These are phyloP conservation scores for Syzygium jambos DNA, from an alignment of 345 rosid genomes.

Conservation along the genomic window DNA sequence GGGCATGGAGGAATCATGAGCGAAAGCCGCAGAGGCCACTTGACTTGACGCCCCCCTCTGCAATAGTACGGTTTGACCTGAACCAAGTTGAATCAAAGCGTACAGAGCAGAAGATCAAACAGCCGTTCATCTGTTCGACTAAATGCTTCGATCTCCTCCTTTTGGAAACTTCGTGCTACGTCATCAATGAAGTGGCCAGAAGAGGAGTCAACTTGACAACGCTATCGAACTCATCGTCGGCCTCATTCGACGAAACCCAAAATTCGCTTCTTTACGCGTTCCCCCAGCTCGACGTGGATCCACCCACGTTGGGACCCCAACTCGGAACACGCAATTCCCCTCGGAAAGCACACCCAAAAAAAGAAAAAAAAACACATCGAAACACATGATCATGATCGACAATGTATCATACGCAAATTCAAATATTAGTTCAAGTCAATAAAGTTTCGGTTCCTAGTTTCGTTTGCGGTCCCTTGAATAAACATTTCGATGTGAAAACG, in stretches of 20 bases:
- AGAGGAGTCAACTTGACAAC: background rate
- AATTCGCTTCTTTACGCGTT: background rate
- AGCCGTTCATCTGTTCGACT: background rate
- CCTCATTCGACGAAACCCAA: background rate
- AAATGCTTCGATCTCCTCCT: background rate
- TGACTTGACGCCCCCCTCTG: background rate
- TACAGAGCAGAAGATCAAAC: no score
- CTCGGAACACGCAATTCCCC: background rate
- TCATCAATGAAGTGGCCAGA: background rate
- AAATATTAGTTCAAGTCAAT: background rate
- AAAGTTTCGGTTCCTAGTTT: background rate
- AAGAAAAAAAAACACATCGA: background rate
- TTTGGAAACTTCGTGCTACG: background rate
- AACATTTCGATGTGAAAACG: background rate
- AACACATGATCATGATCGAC: background rate
- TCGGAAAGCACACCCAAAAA: fast-evolving
- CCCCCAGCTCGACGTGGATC: background rate
- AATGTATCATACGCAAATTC: background rate
- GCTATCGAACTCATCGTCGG: background rate
- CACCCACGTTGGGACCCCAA: background rate
- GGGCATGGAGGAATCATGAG: background rate
- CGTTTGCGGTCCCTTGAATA: background rate
- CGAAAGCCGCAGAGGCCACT: background rate
- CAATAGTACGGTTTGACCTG: background rate
- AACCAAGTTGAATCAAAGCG: no score